Conservation (phyloP, 2,329 filamentous ascomycete genomes). For the Colletotrichum melonis region DNA sequence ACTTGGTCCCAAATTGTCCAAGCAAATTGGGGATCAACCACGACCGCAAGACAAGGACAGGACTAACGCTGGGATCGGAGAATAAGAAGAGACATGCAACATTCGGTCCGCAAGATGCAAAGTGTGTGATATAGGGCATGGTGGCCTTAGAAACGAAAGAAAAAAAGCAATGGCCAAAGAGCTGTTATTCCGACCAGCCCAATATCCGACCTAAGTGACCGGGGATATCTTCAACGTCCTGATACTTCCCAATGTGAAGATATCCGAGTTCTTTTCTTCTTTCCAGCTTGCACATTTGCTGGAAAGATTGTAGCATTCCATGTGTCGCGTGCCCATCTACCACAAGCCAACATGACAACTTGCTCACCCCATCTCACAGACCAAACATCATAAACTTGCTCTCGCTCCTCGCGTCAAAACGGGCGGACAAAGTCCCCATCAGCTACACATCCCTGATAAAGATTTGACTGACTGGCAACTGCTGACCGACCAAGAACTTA, state of each 20-base stretch:
- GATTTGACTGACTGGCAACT: background rate
- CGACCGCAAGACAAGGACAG: background rate
- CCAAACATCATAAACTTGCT: background rate
- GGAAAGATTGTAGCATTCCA: background rate
- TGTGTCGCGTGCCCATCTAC: background rate
- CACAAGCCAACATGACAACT: background rate
- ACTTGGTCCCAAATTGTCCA: background rate
- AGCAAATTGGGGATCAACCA: background rate
- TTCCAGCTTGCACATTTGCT: background rate
- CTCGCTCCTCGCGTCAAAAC: background rate
- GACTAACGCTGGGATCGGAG: background rate
- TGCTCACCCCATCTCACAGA: background rate
- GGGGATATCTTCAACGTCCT: background rate
- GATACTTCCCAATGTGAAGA: too few species aligned
- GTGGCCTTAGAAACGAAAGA: conserved; percentile 19
- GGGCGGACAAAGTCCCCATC: background rate
- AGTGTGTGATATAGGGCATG: conserved; percentile 18
- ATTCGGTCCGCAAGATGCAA: background rate
- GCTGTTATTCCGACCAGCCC: conserved; percentile 10
- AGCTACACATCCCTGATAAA: background rate
- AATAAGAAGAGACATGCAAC: background rate
- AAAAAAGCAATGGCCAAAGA: background rate
- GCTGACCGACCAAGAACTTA: background rate
- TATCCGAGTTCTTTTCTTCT: background rate
- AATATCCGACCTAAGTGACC: background rate